phyloP scores from a whole-genome alignment of 352 stramenopile species.

The Thraustochytrium sp. region DNA sequence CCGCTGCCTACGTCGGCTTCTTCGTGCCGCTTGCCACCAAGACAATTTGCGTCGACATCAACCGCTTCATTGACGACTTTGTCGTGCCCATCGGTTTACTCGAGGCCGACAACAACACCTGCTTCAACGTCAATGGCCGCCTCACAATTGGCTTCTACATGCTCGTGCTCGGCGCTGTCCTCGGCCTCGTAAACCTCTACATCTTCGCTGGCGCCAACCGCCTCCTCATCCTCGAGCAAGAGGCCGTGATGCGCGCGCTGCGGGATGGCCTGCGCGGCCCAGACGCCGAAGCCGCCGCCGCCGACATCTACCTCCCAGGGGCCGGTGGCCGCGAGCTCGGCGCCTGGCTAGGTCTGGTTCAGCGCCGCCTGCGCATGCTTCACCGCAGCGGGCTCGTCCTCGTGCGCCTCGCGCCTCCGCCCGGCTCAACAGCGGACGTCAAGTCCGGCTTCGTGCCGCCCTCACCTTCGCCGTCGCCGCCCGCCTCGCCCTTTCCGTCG shows the following conservation, averaged over 20 bases:
- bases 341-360: too few species aligned
- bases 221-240: neutral
- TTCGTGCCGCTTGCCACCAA: neutral
- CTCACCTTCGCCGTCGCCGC: too few species aligned
- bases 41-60: neutral
- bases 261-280: neutral
- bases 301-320: neutral
- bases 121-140: neutral
- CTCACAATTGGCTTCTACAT: neutral
- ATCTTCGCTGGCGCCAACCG: neutral
- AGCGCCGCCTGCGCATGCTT: too few species aligned
- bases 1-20: neutral
- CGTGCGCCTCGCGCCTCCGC: too few species aligned
- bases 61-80: slow-evolving; percentile 3
- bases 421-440: too few species aligned
- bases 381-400: too few species aligned
- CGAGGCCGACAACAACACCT: neutral
- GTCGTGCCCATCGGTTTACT: neutral
- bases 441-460: too few species aligned
- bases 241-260: neutral
- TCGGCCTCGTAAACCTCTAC: neutral
- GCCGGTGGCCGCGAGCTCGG: neutral
- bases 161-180: neutral
- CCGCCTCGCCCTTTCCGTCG: too few species aligned
- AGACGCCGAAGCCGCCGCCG: neutral